Base-by-base conservation (phyloP, 2,329 filamentous ascomycete species). In the Phaeosphaeriaceae sp. region DNA sequence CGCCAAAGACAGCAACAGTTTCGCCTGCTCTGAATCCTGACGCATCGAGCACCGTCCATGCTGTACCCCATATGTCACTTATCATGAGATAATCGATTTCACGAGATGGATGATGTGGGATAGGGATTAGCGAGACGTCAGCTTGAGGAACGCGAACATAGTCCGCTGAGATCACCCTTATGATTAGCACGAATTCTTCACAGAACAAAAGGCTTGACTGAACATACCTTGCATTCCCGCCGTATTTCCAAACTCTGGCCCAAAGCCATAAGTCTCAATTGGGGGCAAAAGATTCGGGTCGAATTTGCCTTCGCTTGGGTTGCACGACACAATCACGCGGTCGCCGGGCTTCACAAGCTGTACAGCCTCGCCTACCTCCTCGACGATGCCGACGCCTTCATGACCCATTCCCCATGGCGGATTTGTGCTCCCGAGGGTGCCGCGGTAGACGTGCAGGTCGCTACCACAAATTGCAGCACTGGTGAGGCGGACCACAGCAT, bases 391-490 rank as follows among this genome's bases (percentile, higher is more conserved):
- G 7, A 92, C 90, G 41, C 91, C 93, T 80, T 97, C 93, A 81
- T 97, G 93, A 64, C 93, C 93, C 17, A 97, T 75, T 92, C 88
- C 70, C 85, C 90, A 64, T 85, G 85, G 51, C 96, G 92, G 65
- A 96, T 88, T 91, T 96, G 48, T 7, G 13, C 50, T 96, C 65
- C 92, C 92, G 20, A 92, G 92, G 75, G 96, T 96, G 80, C 75
- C 66, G 22, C 51, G 67, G 47, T 69, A 70, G 19, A 47, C 46
- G 49, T 63, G 60, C 1, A 66, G 49, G 31, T 66, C 60, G 21
- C 44, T 45, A 13, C 76, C 78, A 54, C 78, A 79, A 22, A 80
- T 74, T 1, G 78, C 78, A 0, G 75, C 69, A 21, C 73, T 77
- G 5, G 75, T 73, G 53, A 81, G 72, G 15, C 73, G 73, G 6